These are phyloP conservation scores for Termitomyces heimii DNA, from an alignment of 768 basidiomycete species.

Conservation along the genomic window DNA sequence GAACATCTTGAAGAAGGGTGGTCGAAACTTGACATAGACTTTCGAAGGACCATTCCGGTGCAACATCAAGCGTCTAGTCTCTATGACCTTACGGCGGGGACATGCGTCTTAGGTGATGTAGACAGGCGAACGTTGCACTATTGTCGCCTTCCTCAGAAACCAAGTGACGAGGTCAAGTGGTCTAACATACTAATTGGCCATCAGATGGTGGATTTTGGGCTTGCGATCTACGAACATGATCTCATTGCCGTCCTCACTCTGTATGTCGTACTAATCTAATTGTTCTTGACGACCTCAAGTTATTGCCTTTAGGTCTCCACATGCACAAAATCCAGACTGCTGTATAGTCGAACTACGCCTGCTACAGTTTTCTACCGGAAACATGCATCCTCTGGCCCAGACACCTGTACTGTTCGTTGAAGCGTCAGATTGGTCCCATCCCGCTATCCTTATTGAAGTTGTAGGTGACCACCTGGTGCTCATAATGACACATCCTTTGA, in stretches of 20 bases:
- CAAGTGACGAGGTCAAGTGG: conserved; percentile 20
- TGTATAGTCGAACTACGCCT: neutral
- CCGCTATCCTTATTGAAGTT: conserved; percentile 11
- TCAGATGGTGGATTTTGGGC: conserved; percentile 33
- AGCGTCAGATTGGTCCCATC: conserved; percentile 7
- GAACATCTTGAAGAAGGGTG: neutral
- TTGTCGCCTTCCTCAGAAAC: neutral
- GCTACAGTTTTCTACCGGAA: conserved; percentile 1
- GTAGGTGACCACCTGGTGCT: conserved; percentile 12
- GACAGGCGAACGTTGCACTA: neutral
- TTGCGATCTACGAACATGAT: conserved; percentile 36
- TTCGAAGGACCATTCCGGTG: neutral
- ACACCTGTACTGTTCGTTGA: conserved; percentile 21
- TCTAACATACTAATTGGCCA: conserved; percentile 18
- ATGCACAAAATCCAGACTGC: neutral
- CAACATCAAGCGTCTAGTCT: neutral
- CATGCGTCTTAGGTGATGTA: neutral
- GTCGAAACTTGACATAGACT: neutral
- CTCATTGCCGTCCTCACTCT: conserved; percentile 21
- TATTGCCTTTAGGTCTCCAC: neutral
- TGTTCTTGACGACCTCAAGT: neutral
- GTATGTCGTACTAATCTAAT: neutral
- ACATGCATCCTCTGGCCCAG: conserved; percentile 6
- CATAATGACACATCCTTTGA: neutral
- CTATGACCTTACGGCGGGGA: neutral